These are phyloP conservation scores for Microstegium vimineum DNA, from an alignment of 176 grass and related monocot species.

Conservation along the genomic window DNA sequence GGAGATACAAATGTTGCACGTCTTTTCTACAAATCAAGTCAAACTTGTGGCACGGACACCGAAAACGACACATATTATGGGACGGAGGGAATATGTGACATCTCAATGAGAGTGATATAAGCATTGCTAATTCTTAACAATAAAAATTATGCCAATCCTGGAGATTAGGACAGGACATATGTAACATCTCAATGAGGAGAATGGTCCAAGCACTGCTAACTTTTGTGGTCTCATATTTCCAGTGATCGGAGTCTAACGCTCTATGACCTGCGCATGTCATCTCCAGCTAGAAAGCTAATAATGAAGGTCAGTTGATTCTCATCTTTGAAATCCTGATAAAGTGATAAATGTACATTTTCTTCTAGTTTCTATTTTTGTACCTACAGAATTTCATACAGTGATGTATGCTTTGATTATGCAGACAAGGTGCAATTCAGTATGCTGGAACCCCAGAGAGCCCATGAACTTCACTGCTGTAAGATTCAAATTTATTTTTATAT, in stretches of 20 bases:
- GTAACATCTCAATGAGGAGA: slow-evolving; percentile 1
- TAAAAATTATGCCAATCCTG: neutral
- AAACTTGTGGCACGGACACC: too few relatives aligned
- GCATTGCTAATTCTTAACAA: neutral
- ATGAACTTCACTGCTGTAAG: slow-evolving; percentile 99
- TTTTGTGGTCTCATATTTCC: slow-evolving; percentile 26
- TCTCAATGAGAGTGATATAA: neutral
- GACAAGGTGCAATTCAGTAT: slow-evolving; percentile 90
- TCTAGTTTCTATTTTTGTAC: neutral
- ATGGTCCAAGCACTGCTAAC: neutral
- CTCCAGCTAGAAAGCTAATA: slow-evolving; percentile 85
- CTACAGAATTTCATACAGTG: neutral
- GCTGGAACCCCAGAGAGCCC: slow-evolving; percentile 96
- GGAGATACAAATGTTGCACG: too few relatives aligned
- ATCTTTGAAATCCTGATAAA: neutral
- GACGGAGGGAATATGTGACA: neutral
- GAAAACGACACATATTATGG: too few relatives aligned
- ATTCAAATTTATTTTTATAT: slow-evolving; percentile 4
- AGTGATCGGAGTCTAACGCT: slow-evolving; percentile 90
- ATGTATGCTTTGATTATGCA: slow-evolving; percentile 43
- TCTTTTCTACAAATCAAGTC: too few relatives aligned
- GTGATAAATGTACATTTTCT: neutral
- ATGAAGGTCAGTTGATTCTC: slow-evolving; percentile 64
- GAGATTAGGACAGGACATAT: neutral
- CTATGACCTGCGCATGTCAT: slow-evolving; percentile 92